Percentiles rank a stretch among this genome's conserved stretches.
Conservation (phyloP, 805 yeast genomes). For the Ogataea kodamae region DNA sequence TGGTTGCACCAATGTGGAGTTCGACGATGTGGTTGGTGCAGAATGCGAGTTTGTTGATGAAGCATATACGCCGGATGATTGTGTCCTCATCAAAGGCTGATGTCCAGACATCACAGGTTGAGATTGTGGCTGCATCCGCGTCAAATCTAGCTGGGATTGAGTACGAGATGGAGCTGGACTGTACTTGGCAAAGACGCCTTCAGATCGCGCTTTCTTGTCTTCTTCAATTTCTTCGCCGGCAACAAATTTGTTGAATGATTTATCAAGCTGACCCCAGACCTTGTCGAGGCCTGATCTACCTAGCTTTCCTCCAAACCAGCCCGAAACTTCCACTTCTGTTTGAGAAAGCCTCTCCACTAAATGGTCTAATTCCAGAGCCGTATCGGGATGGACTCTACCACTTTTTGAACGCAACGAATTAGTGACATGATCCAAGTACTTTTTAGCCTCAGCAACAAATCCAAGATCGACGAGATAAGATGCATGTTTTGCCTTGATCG, state of each 20-base stretch:
- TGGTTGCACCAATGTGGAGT: conserved; percentile 19
- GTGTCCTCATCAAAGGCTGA: conserved; percentile 9
- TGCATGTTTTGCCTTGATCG: conserved; percentile 66
- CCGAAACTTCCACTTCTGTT: conserved; percentile 34
- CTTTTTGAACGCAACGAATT: conserved; percentile 37
- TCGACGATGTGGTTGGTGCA: conserved; percentile 25
- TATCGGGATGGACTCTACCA: conserved; percentile 33
- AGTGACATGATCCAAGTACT: conserved; percentile 53
- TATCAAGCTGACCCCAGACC: conserved; percentile 86
- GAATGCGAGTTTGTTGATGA: conserved; percentile 21
- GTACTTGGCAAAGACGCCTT: conserved; percentile 66
- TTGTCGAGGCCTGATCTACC: conserved; percentile 46
- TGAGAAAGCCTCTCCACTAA: conserved; percentile 48
- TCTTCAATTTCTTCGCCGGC: conserved; percentile 73
- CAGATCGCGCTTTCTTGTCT: conserved; percentile 33
- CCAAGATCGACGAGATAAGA: conserved; percentile 68
- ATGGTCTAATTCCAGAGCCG: conserved; percentile 34
- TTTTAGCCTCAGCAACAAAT: conserved; percentile 52
- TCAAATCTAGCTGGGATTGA: conserved; percentile 38
- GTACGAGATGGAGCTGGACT: conserved; percentile 67
- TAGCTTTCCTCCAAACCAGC: conserved; percentile 70
- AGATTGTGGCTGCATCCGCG: conserved; percentile 19
- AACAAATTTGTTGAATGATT: conserved; percentile 71
- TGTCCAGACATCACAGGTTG: conserved; percentile 18
- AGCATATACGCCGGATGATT: conserved; percentile 8